Evolutionary conservation across 2,329 filamentous ascomycete species (phyloP).

Genomic region (Chaetomium sp.): DNA sequence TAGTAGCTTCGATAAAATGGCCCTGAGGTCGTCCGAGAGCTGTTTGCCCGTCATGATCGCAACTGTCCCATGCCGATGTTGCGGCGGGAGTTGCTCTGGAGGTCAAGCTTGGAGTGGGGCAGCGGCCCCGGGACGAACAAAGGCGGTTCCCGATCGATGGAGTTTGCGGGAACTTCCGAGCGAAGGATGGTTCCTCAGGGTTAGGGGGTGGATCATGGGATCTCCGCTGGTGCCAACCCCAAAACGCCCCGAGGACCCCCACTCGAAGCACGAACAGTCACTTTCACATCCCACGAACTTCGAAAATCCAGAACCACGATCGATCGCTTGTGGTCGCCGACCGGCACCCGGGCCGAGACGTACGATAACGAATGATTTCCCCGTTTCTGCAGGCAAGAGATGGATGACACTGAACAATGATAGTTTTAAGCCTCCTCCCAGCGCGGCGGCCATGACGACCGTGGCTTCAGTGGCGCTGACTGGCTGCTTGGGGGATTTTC

Average conservation of each 20-base stretch:
- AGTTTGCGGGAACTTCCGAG: neutral
- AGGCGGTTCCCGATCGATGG: neutral
- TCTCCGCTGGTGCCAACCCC: neutral
- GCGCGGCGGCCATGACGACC: neutral
- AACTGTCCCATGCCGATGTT: neutral
- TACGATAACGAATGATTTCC: neutral
- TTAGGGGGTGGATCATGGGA: slow-evolving; percentile 6
- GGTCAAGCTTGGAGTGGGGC: slow-evolving; percentile 13
- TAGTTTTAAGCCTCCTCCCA: slow-evolving; percentile 7
- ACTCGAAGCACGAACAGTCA: neutral
- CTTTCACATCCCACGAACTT: slow-evolving; percentile 2
- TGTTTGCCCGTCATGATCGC: slow-evolving; percentile 32
- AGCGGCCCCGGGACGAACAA: neutral
- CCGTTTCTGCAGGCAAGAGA: neutral
- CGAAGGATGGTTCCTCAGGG: neutral
- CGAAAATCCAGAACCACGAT: neutral
- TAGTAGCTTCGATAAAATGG: slow-evolving; percentile 30
- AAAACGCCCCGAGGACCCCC: neutral
- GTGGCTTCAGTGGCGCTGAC: slow-evolving; percentile 2
- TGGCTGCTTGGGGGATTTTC: neutral
- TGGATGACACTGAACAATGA: slow-evolving; percentile 9
- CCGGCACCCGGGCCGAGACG: slow-evolving; percentile 5
- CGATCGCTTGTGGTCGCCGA: neutral
- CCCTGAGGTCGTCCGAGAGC: slow-evolving; percentile 28
- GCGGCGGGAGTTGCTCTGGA: neutral